These are phyloP conservation scores for Ophiostoma sp. DNA, from an alignment of 2,329 filamentous ascomycete genomes.

Conservation along the genomic window DNA sequence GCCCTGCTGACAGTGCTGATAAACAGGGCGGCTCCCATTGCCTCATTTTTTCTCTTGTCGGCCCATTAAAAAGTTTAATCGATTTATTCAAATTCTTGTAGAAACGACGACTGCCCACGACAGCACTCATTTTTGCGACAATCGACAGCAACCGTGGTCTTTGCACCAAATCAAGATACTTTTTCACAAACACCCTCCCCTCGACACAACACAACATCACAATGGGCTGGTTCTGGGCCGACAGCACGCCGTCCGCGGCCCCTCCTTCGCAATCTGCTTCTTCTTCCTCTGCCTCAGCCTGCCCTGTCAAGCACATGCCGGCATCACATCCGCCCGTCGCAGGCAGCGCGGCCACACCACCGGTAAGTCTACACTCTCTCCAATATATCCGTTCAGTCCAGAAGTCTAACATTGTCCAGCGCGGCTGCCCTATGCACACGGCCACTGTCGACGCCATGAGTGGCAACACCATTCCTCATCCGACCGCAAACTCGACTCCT, in stretches of 20 bases:
- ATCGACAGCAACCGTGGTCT: background rate
- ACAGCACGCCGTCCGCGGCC: constrained; percentile 42
- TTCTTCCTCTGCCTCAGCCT: constrained; percentile 9
- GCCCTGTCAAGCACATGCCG: constrained; percentile 24
- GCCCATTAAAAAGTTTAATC: background rate
- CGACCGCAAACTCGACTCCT: constrained; percentile 31
- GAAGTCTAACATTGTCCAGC: constrained; percentile 37
- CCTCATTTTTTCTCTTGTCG: constrained; percentile 19
- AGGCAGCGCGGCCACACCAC: constrained; percentile 39
- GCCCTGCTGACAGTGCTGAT: constrained; percentile 19
- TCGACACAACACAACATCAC: constrained; percentile 12
- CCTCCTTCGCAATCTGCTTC: constrained; percentile 1
- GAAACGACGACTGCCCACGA: background rate
- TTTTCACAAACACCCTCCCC: background rate
- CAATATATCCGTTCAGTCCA: background rate
- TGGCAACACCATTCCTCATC: constrained; percentile 32
- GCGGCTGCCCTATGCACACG: constrained; percentile 60
- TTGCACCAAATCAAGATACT: background rate
- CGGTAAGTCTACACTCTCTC: constrained; percentile 38
- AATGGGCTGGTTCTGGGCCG: constrained; percentile 68
- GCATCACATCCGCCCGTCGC: constrained; percentile 29
- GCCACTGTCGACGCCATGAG: constrained; percentile 52
- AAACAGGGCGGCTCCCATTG: constrained; percentile 23
- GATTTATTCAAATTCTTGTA: background rate
- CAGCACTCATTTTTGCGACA: background rate